Evolutionary conservation across 805 yeast genomes (phyloP).

Genomic region (Torulaspora indica): DNA sequence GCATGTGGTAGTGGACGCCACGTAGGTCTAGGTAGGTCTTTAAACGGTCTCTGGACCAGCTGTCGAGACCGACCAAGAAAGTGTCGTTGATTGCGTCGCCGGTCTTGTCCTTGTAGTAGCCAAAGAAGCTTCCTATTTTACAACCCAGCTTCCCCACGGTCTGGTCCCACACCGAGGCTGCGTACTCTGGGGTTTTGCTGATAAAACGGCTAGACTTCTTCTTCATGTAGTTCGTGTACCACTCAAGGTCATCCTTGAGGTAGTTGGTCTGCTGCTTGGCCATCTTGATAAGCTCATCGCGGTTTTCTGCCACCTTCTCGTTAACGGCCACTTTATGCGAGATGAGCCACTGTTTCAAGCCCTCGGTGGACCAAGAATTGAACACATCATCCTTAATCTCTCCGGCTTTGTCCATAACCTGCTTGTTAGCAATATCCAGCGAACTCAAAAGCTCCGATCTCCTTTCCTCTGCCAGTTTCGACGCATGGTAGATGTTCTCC

Average conservation of each 20-base stretch:
- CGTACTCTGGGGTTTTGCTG: constrained; percentile 34
- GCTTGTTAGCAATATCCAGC: constrained; percentile 37
- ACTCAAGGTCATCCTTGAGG: constrained; percentile 39
- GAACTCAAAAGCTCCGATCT: constrained; percentile 40
- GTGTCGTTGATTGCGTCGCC: constrained; percentile 43
- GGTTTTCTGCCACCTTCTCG: constrained; percentile 34
- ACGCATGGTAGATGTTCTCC: constrained; percentile 43
- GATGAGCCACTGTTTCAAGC: constrained; percentile 51
- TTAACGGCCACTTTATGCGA: constrained; percentile 41
- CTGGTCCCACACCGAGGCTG: constrained; percentile 26
- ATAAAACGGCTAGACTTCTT: constrained; percentile 36
- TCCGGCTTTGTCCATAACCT: constrained; percentile 40
- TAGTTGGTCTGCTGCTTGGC: constrained; percentile 37
- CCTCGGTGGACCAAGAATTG: constrained; percentile 50
- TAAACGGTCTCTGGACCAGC: constrained; percentile 46
- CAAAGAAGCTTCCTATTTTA: constrained; percentile 9
- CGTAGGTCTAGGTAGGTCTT: constrained; percentile 41
- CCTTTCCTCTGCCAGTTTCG: constrained; percentile 38
- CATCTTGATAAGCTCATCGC: constrained; percentile 35
- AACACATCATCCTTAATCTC: constrained; percentile 42
- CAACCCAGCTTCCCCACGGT: constrained; percentile 13
- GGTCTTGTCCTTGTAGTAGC: constrained; percentile 25
- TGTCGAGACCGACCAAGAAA: constrained; percentile 43
- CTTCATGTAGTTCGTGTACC: constrained; percentile 35
- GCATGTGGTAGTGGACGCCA: constrained; percentile 38